These are phyloP conservation scores for Tolypocladium nubicola DNA, from an alignment of 2,329 filamentous ascomycete species.

Conservation along the genomic window DNA sequence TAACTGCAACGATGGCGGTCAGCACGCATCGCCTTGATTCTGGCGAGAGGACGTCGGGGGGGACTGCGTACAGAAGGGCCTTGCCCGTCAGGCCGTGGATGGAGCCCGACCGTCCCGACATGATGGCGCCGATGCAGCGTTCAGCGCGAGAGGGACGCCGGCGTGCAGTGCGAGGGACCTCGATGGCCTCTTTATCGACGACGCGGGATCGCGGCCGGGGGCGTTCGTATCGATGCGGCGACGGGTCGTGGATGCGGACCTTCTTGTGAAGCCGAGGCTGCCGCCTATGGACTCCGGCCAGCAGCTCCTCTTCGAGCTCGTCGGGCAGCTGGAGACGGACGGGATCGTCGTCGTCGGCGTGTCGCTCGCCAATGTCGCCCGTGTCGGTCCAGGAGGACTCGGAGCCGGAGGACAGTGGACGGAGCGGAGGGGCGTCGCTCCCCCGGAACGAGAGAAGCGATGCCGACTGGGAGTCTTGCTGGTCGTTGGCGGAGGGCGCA, in stretches of 20 bases:
- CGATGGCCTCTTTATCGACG: constrained; percentile 66
- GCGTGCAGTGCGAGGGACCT: constrained; percentile 59
- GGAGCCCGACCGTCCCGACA: constrained; percentile 68
- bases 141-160: constrained; percentile 55
- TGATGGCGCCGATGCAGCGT: constrained; percentile 68
- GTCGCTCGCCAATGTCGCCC: constrained; percentile 87
- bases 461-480: constrained; percentile 30
- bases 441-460: constrained; percentile 21
- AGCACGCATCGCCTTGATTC: constrained; percentile 4
- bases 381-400: constrained; percentile 83
- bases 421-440: constrained; percentile 30
- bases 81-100: constrained; percentile 93
- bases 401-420: constrained; percentile 46
- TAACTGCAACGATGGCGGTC: constrained; percentile 45
- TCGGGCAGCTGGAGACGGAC: constrained; percentile 59
- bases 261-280: constrained; percentile 40
- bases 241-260: constrained; percentile 55
- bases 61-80: constrained; percentile 62
- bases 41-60: neutral
- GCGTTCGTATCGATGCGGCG: constrained; percentile 25
- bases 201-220: constrained; percentile 28
- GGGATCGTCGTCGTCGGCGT: constrained; percentile 73
- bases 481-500: constrained; percentile 22
- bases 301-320: constrained; percentile 52
- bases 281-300: constrained; percentile 38